Evolutionary conservation across 139 green algal genomes (phyloP), one percentile per base, ranked within the genome.

Genomic region (Tetraselmis chui): DNA sequence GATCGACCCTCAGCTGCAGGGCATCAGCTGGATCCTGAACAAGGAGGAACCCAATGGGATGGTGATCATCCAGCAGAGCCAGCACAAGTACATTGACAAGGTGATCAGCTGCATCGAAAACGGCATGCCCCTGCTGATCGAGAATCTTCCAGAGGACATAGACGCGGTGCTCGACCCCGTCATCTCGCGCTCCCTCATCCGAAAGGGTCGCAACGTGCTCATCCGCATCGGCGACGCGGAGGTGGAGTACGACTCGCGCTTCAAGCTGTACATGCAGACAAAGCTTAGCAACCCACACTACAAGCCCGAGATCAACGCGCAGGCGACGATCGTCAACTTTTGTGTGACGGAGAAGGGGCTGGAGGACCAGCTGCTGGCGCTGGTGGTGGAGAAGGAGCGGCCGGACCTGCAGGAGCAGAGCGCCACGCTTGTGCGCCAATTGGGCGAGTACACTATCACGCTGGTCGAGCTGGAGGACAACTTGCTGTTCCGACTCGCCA

Each of bases 251-350:
- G 82, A 93, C 82, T 80, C 81, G 29, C 86, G 88, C 80, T 96
- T 96, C 89, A 87, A 91, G 2, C 87, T 98, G 28, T 97, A 94
- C 87, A 82, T 96, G 29, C 91, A 97, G 82, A 97, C 94, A 30
- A 96, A 96, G 89, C 91, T 97, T 28, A 83, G 91, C 78, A 96
- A 94, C 84, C 95, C 95, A 0, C 94, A 98, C 86, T 98, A 95
- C 91, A 92, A 91, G 84, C 95, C 95, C 26, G 95, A 98, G 88
- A 92, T 98, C 27, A 86, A 89, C 1, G 95, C 95, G 24, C 92
- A 97, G 88, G 94, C 90, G 26, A 97, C 94, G 0, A 80, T 98
- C 23, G 88, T 97, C 59, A 96, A 98, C 88, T 98, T 97, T 89
- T 93, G 88, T 76, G 94, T 98, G 2, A 98, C 94, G 26, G 90